Percentiles rank a stretch among this genome's conserved stretches.
Conservation (phyloP, 1,284 basidiomycete genomes). For the Pseudozyma tsukubaensis region DNA sequence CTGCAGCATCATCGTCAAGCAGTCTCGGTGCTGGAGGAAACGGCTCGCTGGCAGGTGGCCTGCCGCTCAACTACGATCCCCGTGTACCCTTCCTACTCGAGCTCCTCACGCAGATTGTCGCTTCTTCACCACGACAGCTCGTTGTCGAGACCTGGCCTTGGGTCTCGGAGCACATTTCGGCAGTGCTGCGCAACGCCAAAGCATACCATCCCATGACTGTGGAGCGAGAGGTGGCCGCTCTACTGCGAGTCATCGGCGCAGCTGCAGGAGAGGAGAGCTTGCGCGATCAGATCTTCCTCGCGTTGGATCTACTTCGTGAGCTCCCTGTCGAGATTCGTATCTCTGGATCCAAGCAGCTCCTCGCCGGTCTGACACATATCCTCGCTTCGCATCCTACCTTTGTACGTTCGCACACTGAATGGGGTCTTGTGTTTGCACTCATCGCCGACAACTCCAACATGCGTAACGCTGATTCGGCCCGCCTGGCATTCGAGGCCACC, state of each 20-base stretch:
- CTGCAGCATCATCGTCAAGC: constrained; percentile 17
- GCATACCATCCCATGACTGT: constrained; percentile 90
- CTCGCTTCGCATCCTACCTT: constrained; percentile 78
- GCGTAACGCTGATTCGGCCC: constrained; percentile 86
- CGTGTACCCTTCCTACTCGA: constrained; percentile 93
- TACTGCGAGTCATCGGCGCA: constrained; percentile 49
- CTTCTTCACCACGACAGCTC: constrained; percentile 74
- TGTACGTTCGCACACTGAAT: constrained; percentile 77
- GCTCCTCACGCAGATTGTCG: constrained; percentile 88
- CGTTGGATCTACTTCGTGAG: constrained; percentile 86
- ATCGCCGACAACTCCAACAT: constrained; percentile 80
- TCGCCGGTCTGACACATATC: constrained; percentile 83
- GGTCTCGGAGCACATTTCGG: constrained; percentile 88
- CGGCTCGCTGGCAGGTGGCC: constrained; percentile 45
- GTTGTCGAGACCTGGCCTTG: constrained; percentile 91
- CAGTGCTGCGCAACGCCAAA: constrained; percentile 80
- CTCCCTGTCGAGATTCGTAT: constrained; percentile 82
- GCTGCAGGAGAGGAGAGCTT: constrained; percentile 68
- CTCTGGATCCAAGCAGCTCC: constrained; percentile 88
- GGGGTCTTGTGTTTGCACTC: constrained; percentile 92
- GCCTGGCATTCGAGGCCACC: constrained; percentile 77
- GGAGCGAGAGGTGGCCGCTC: constrained; percentile 88
- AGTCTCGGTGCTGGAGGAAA: constrained; percentile 21
- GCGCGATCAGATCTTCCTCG: constrained; percentile 91
- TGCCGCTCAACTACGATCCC: constrained; percentile 84